Evolutionary conservation across 1,139 yeast genomes (phyloP).

Genomic region (Candida neerlandica): DNA sequence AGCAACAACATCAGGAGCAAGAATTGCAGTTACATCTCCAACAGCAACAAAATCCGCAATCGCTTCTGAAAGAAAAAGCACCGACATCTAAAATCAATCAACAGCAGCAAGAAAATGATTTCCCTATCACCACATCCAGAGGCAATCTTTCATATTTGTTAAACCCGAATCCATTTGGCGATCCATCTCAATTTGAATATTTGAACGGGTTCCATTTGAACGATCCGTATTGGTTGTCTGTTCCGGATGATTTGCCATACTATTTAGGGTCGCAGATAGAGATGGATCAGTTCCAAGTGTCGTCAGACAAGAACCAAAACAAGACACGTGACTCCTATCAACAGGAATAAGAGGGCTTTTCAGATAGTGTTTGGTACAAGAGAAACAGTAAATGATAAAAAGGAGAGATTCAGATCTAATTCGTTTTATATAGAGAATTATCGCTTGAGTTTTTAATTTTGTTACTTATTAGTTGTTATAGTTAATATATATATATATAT

Average conservation of each 20-base stretch:
- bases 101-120: slow-evolving; percentile 10
- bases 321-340: not conserved
- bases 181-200: slow-evolving; percentile 17
- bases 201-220: slow-evolving; percentile 29
- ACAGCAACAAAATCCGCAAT: not conserved
- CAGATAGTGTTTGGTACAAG: not conserved
- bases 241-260: slow-evolving; percentile 44
- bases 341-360: not conserved
- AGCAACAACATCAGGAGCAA: too few species aligned
- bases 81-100: not conserved
- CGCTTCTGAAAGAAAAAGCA: not conserved
- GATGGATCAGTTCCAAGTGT: not conserved
- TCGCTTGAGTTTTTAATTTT: not conserved
- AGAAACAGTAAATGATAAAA: too few species aligned
- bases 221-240: slow-evolving; percentile 49
- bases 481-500: not conserved
- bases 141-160: slow-evolving; percentile 14
- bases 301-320: not conserved
- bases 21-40: too few species aligned
- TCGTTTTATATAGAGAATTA: not conserved
- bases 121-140: slow-evolving; percentile 15
- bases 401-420: too few species aligned
- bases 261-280: slow-evolving; percentile 24
- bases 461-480: not conserved
- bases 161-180: slow-evolving; percentile 16